phyloP scores from a whole-genome alignment of 345 rosid species.

The Populus davidiana region DNA sequence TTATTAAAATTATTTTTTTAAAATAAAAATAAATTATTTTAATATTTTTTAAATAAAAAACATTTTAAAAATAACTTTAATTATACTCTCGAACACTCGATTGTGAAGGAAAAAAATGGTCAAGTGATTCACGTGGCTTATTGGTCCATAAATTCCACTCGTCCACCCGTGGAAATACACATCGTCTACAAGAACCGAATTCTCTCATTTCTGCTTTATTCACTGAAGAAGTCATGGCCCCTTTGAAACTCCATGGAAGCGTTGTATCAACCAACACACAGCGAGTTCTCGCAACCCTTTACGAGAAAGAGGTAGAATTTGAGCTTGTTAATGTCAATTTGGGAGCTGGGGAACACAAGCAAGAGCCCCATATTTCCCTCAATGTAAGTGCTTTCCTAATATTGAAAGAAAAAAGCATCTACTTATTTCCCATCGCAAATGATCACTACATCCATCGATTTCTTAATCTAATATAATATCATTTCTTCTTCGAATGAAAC shows the following conservation, averaged over 20 bases:
- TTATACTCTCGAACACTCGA: too few species aligned
- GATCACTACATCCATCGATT: neutral
- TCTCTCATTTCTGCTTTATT: neutral
- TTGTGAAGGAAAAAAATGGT: too few species aligned
- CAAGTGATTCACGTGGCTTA: too few species aligned
- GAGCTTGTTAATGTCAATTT: slow-evolving; percentile 48
- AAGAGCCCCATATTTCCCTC: slow-evolving; percentile 46
- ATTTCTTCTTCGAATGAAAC: neutral
- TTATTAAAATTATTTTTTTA: too few species aligned
- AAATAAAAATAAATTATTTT: too few species aligned
- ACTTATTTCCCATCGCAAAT: neutral
- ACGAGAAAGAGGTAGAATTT: slow-evolving; percentile 60
- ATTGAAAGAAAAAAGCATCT: neutral
- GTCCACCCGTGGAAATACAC: neutral
- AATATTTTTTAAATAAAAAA: too few species aligned
- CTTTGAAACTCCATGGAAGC: slow-evolving; percentile 43
- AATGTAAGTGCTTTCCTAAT: slow-evolving; percentile 36
- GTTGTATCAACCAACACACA: slow-evolving; percentile 44
- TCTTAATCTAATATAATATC: neutral
- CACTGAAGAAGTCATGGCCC: slow-evolving; percentile 31
- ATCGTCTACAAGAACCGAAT: neutral
- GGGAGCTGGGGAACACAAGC: slow-evolving; percentile 59
- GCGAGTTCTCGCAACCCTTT: slow-evolving; percentile 47
- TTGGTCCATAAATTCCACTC: neutral
- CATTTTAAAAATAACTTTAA: too few species aligned